Evolutionary conservation across 2,329 filamentous ascomycete species (phyloP).

Genomic region (Fusarium oligoseptatum): DNA sequence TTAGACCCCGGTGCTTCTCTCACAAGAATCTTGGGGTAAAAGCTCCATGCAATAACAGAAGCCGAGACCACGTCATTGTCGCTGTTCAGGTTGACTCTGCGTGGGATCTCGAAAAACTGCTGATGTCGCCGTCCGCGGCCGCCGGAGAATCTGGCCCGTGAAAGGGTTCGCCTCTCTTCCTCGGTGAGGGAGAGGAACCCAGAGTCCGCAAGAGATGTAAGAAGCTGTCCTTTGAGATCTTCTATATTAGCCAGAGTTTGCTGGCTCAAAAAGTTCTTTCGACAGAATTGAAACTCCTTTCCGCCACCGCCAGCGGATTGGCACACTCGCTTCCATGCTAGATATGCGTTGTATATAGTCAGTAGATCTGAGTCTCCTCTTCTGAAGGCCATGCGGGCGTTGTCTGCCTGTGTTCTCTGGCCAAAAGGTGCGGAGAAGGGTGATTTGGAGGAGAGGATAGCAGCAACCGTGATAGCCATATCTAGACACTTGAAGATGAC

Average conservation of each 20-base stretch:
- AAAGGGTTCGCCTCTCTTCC: conserved; percentile 78
- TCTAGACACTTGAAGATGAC: conserved; percentile 92
- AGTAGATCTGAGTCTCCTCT: conserved; percentile 91
- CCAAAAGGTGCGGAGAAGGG: conserved; percentile 91
- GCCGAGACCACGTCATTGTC: conserved; percentile 83
- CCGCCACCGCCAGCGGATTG: conserved; percentile 70
- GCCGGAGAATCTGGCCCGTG: conserved; percentile 72
- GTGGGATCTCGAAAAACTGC: conserved; percentile 85
- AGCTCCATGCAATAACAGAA: conserved; percentile 91
- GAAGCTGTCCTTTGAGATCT: conserved; percentile 91
- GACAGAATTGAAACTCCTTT: conserved; percentile 90
- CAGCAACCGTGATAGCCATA: conserved; percentile 90
- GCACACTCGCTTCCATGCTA: conserved; percentile 87
- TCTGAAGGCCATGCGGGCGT: conserved; percentile 82
- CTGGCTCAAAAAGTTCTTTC: conserved; percentile 92
- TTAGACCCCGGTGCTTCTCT: conserved; percentile 78
- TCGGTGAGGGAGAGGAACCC: conserved; percentile 82
- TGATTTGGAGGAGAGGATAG: conserved; percentile 93
- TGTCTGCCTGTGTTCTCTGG: conserved; percentile 84
- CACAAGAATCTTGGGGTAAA: conserved; percentile 92
- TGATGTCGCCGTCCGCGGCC: conserved; percentile 71
- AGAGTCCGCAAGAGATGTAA: conserved; percentile 87
- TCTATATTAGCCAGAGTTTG: conserved; percentile 93
- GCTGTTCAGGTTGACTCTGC: conserved; percentile 80
- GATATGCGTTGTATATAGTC: conserved; percentile 94